Evolutionary conservation across 495 filamentous ascomycete genomes (phyloP).

Genomic region (Xylaria grammica): DNA sequence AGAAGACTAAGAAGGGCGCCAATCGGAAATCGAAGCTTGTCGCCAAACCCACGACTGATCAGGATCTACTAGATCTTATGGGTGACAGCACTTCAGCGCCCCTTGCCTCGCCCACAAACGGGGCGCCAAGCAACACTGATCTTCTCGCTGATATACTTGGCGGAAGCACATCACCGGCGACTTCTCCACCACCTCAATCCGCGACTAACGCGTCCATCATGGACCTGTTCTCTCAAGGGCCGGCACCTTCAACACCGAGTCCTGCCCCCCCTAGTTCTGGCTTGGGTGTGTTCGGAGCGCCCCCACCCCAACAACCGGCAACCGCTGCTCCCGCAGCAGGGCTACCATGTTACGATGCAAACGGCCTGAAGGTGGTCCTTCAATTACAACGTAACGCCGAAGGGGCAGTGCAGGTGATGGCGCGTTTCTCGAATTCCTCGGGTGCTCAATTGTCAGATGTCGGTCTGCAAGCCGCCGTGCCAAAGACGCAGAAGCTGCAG

Average conservation of each 20-base stretch:
- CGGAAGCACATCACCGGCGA: slow-evolving; percentile 58
- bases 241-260: slow-evolving; percentile 40
- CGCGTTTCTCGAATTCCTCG: slow-evolving; percentile 80
- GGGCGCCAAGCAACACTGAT: slow-evolving; percentile 79
- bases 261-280: slow-evolving; percentile 53
- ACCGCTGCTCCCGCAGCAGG: slow-evolving; percentile 51
- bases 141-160: slow-evolving; percentile 88
- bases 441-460: slow-evolving; percentile 71
- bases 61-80: slow-evolving; percentile 93
- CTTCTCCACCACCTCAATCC: slow-evolving; percentile 56
- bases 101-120: slow-evolving; percentile 61
- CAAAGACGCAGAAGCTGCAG: slow-evolving; percentile 91
- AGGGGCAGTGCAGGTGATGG: slow-evolving; percentile 74
- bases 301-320: slow-evolving; percentile 52
- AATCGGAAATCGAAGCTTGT: slow-evolving; percentile 76
- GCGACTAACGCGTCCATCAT: slow-evolving; percentile 80
- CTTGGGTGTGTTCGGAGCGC: slow-evolving; percentile 53
- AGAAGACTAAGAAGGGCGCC: slow-evolving; percentile 76
- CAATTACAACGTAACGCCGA: slow-evolving; percentile 79
- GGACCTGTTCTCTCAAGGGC: slow-evolving; percentile 70
- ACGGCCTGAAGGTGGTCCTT: slow-evolving; percentile 79
- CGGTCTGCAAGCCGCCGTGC: slow-evolving; percentile 89
- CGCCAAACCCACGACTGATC: slow-evolving; percentile 75
- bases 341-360: slow-evolving; percentile 81
- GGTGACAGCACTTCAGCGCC: slow-evolving; percentile 66